These are phyloP conservation scores for Leccinellum albellum DNA, from an alignment of 768 basidiomycete genomes.

Conservation along the genomic window DNA sequence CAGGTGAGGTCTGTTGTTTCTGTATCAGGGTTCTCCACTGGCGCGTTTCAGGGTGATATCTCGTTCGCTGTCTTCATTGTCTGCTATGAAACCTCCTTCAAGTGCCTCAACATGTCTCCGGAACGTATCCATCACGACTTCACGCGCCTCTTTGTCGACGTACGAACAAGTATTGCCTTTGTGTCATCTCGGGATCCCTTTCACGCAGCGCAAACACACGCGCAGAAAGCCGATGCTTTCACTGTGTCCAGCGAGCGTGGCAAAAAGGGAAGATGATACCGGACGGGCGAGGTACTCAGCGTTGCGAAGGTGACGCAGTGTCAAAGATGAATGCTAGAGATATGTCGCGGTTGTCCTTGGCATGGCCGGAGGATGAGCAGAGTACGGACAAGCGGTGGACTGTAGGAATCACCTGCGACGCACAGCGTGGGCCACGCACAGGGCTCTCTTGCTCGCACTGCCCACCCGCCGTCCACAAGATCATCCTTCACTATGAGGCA, in stretches of 20 bases:
- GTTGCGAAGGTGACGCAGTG: conserved; percentile 8
- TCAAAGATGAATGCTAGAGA: conserved; percentile 39
- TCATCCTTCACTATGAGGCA: conserved; percentile 4
- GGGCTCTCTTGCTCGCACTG: conserved; percentile 22
- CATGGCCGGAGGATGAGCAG: conserved; percentile 36
- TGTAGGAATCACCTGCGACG: conserved; percentile 2
- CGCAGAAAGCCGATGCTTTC: conserved; percentile 28
- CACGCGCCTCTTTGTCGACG: conserved; percentile 10
- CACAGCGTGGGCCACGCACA: conserved; percentile 35
- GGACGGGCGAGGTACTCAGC: conserved; percentile 43
- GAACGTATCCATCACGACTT: conserved; percentile 40
- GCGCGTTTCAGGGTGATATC: conserved; percentile 11
- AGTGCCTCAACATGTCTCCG: conserved; percentile 46
- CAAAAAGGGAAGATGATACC: conserved; percentile 42
- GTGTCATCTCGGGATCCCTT: conserved; percentile 53
- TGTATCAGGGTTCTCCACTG: conserved; percentile 2
- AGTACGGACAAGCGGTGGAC: conserved; percentile 32
- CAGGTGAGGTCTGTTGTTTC: conserved; percentile 9
- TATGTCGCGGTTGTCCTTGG: conserved; percentile 42
- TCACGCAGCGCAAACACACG: conserved; percentile 19
- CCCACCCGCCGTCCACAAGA: conserved; percentile 30
- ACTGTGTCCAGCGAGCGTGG: conserved; percentile 17
- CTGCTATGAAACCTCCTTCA: conserved; percentile 39
- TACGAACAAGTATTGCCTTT: conserved; percentile 46
- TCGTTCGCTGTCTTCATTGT: conserved; percentile 22